Base-by-base conservation (phyloP, 2,329 filamentous ascomycete species). In the Trichoderma citrinoviride region DNA sequence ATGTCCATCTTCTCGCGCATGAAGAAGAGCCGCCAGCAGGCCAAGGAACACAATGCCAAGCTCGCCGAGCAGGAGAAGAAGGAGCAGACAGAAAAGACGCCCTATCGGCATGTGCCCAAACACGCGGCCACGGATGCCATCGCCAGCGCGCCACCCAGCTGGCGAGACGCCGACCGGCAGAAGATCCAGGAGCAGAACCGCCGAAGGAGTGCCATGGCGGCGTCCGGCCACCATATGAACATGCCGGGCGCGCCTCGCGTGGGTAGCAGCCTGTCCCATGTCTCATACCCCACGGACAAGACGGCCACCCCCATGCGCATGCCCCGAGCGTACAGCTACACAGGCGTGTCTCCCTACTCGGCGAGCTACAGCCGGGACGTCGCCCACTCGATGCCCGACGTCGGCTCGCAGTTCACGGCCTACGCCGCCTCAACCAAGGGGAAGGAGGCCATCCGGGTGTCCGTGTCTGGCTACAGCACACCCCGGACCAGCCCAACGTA, bases 51-150 rank as follows among this genome's bases (percentile, higher is more conserved):
- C 65, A 83, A 79, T 44, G 77, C 79, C 49, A 82, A 83, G 70
- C 72, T 79, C 66, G 79, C 76, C 47, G 81, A 82, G 68, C 80
- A 82, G 69, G 75, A 80, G 44, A 80, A 82, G 58, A 72, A 75
- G 47, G 79, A 81, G 33, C 7, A 29, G 67, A 79, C 74, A 43
- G 65, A 65, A 15, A 62, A 68, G 61, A 67, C 76, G n/a, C 79
- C 82, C 14, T 88, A 89, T 74, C 82, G 77, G 60, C 86, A 89
- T 71, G 75, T 86, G 21, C 85, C 86, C n/a, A 87, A 79, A 15
- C 87, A 89, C 71, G 86, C 86, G 29, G 84, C 84, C 52, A 72
- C 79, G 14, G 86, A 89, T 73, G 85, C 86, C 49, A 75, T 87
- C 49, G 77, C 80, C 23, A 82, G 81, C 33, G 83, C 83, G 3